Conservation (phyloP, 768 basidiomycete species). For the Kondoa subrosea region DNA sequence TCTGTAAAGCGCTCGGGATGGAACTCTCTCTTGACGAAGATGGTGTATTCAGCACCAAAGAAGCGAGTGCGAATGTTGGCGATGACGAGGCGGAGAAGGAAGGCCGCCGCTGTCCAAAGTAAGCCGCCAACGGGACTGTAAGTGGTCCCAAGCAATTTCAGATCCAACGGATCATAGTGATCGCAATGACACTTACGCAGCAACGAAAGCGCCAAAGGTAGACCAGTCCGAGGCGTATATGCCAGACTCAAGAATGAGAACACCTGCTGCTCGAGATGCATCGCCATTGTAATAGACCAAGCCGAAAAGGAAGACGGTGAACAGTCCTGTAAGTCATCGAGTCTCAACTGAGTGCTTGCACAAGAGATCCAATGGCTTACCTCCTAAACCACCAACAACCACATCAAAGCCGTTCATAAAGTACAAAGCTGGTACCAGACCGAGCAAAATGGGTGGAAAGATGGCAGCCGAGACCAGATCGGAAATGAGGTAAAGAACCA, state of each 20-base stretch:
- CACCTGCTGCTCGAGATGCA: background rate
- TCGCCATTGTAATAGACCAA: background rate
- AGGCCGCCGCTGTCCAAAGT: background rate
- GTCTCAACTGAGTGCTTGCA: too few species aligned
- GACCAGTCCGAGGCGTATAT: background rate
- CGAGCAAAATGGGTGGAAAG: background rate
- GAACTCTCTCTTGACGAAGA: background rate
- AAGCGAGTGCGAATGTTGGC: background rate
- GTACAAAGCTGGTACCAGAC: background rate
- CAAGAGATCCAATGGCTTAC: background rate
- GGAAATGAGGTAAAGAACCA: background rate
- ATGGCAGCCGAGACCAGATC: background rate
- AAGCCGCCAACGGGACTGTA: background rate
- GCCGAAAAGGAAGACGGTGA: background rate
- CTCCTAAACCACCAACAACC: background rate
- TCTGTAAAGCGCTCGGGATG: background rate
- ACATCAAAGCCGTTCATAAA: background rate
- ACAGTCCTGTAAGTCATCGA: too few species aligned
- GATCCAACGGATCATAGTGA: background rate
- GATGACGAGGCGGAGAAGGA: background rate
- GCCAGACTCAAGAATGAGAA: background rate
- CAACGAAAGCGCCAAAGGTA: background rate
- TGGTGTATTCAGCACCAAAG: background rate
- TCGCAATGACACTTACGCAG: background rate
- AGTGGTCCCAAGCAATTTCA: background rate